Evolutionary conservation across 495 filamentous ascomycete genomes (phyloP), one percentile per base, ranked within the genome.

Genomic region (Penicillium riverlandense): DNA sequence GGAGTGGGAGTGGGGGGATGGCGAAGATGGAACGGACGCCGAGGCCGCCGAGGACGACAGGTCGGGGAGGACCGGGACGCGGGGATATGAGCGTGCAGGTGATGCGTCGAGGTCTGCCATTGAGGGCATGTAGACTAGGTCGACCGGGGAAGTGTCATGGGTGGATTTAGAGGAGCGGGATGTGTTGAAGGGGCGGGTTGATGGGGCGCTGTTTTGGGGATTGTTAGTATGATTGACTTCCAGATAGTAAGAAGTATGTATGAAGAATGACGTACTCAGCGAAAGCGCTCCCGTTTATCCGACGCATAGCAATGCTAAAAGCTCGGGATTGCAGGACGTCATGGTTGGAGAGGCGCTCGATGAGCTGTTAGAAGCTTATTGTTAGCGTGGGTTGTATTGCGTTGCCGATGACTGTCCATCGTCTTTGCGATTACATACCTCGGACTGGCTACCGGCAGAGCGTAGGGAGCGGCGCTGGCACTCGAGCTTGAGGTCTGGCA

Each of bases 91-190:
- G 7, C 57, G 56, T 32, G 53, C 15, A 8, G 61, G 43, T 11
- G 55, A 40, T 8, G 58, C 50, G 32, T 74, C 69, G 13, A 74
- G 47, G 40, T 72, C 69, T 38, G 65, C 61, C 55, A 70, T 53
- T 41, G 71, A 64, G 29, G 80, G 80, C 61, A 84, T 65, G 69
- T 74, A 82, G 53, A 72, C 72, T 49, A 83, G 79, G 67, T 83
- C 80, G 41, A 84, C 79, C 28, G 79, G 76, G 34, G 77, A 80
- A 46, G 61, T 65, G 66, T 83, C 79, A 48, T 72, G 67, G 45
- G 73, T 62, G 44, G 73, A 57, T 55, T 79, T 79, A 40, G 69
- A 63, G 47, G 70, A 55, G 43, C 75, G 76, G 52, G 69, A 74
- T 50, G 75, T 78, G 61, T 82, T 82, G 72, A 82, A 81, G 53